These are phyloP conservation scores for Meredithiella fracta DNA, from an alignment of 2,329 filamentous ascomycete species.

Conservation along the genomic window DNA sequence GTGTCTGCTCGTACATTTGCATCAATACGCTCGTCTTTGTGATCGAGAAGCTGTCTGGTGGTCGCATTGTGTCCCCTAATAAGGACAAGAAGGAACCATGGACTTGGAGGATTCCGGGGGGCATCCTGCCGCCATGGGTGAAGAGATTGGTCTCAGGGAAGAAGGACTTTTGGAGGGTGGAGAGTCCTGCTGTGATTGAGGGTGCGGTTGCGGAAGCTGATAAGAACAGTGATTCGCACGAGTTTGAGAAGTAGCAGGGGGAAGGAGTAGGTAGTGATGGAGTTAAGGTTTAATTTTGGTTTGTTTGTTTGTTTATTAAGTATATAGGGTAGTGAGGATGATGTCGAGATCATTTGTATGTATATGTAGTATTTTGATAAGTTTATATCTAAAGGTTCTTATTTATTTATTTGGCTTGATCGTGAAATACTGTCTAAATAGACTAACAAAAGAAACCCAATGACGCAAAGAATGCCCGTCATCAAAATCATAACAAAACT, in stretches of 20 bases:
- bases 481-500: too few species aligned
- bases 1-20: constrained; percentile 59
- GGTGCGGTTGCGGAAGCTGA: background rate
- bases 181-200: constrained; percentile 14
- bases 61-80: constrained; percentile 57
- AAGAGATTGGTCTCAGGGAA: constrained; percentile 46
- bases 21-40: constrained; percentile 58
- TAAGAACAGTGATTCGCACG: constrained; percentile 10
- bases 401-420: too few species aligned
- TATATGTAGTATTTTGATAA: too few species aligned
- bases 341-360: too few species aligned
- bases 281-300: background rate
- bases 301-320: background rate
- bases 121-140: constrained; percentile 60
- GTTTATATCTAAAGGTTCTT: too few species aligned
- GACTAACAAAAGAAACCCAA: too few species aligned
- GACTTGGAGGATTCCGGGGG: constrained; percentile 62
- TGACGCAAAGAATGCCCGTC: too few species aligned
- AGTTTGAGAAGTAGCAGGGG: constrained; percentile 9
- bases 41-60: constrained; percentile 47
- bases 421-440: too few species aligned
- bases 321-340: too few species aligned
- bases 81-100: constrained; percentile 63
- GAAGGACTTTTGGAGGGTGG: constrained; percentile 52
- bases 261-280: too few species aligned